Percentiles rank a stretch among this genome's conserved stretches.
phyloP scores from a whole-genome alignment of 805 yeast genomes.

The Kuraishia ogatae region DNA sequence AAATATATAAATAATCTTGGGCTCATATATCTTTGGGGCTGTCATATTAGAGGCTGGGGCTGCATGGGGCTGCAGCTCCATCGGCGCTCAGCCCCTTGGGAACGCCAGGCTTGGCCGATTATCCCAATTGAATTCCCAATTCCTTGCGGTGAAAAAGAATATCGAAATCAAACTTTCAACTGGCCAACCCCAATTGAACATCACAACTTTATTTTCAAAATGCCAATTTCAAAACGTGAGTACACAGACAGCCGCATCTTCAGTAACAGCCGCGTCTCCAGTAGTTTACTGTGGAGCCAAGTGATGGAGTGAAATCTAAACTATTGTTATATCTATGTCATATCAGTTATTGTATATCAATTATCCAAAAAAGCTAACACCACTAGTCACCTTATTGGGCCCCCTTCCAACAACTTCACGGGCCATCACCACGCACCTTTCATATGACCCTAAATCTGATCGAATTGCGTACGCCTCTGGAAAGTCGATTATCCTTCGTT shows the following conservation, averaged over 20 bases:
- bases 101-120: no score
- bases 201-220: neutral
- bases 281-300: no score
- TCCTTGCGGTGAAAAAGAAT: no score
- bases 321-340: no score
- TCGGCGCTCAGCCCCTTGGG: neutral
- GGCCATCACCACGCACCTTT: conserved; percentile 60
- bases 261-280: no score
- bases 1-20: no score
- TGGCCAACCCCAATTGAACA: neutral
- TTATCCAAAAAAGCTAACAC: no score
- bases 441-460: conserved; percentile 63
- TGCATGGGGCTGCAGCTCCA: neutral
- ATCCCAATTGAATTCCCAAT: no score
- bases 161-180: no score
- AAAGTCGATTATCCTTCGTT: conserved; percentile 66
- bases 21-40: neutral
- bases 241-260: no score
- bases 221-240: conserved; percentile 12
- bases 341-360: no score
- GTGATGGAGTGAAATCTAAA: no score
- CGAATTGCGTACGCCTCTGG: conserved; percentile 78
- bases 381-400: neutral
- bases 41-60: neutral
- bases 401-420: conserved; percentile 72